Base-by-base conservation (phyloP, 129 eudicot genomes). In the Ambrosia artemisiifolia region DNA sequence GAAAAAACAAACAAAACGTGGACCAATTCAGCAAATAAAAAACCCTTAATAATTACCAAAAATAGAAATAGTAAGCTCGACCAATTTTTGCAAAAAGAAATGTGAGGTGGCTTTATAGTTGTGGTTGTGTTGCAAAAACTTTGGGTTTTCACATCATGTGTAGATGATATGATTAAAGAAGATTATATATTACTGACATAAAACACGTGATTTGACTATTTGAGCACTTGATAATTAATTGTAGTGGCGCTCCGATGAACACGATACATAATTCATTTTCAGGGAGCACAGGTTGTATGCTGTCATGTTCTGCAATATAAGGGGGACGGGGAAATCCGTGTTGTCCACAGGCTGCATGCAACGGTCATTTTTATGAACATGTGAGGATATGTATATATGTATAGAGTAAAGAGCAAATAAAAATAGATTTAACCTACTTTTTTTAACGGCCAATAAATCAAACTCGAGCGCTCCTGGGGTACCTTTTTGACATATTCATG, bases 161-260 rank as follows among this genome's bases (percentile, higher is more conserved):
- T n/a, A 24, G 28, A 24, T 24, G 28, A 24, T 24, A 24, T 24
- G 60, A 53, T 53, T 24, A 18, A 53, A 53, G 9, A 53, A 19
- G 60, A 53, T 18, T 53, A 53, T 53, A 6, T 5, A 53, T 3
- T 6, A 5, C 2, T 18, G 14, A 24, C 24, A 24, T 10, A 20
- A 54, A 56, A 24, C 63, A 56, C 16, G 36, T 56, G 63, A 24
- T 56, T 56, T 1, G 1, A 4, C 8, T 7, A 24, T 24, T 24
- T 24, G 28, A 24, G 56, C 24, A 50, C 56, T 50, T 14, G 19
- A 50, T n/a, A 49, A 50, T 50, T n/a, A 49, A 50, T 50, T 50
- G 56, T n/a, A 17, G 61, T 54, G 61, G 61, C 19, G 61, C 61
- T 18, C 61, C 61, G 33, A 54, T 19, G 61, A 12, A 54, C 61